These are phyloP conservation scores for Clavulina sp. DNA, from an alignment of 768 basidiomycete genomes.

Conservation along the genomic window DNA sequence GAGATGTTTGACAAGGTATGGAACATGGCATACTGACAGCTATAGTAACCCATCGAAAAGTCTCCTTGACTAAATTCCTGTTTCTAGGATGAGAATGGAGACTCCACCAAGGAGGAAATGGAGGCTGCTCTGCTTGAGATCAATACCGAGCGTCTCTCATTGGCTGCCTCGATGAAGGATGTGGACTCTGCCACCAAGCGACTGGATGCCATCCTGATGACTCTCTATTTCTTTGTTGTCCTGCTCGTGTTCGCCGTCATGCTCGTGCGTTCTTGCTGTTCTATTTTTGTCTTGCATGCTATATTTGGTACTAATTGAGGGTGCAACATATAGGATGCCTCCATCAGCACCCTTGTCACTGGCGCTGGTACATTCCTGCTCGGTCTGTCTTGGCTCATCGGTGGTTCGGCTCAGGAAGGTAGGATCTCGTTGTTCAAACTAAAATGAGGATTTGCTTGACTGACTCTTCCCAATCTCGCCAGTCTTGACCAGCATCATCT, in stretches of 20 bases:
- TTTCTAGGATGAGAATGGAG: slow-evolving; percentile 30
- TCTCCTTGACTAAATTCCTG: too few relatives aligned
- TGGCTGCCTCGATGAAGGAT: slow-evolving; percentile 77
- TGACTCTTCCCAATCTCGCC: slow-evolving; percentile 33
- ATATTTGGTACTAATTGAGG: slow-evolving; percentile 8
- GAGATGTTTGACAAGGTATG: slow-evolving; percentile 26
- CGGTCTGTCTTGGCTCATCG: slow-evolving; percentile 73
- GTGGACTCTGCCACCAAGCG: slow-evolving; percentile 78
- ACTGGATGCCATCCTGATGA: slow-evolving; percentile 76
- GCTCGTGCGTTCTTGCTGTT: slow-evolving; percentile 30
- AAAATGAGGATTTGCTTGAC: neutral
- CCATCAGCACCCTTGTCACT: slow-evolving; percentile 55
- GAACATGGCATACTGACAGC: too few relatives aligned
- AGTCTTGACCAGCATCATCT: slow-evolving; percentile 72
- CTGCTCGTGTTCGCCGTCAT: slow-evolving; percentile 71
- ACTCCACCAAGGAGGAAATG: slow-evolving; percentile 17
- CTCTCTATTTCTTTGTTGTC: slow-evolving; percentile 51
- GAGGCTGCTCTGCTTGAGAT: slow-evolving; percentile 27
- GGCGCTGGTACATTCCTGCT: slow-evolving; percentile 51
- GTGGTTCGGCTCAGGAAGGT: slow-evolving; percentile 22
- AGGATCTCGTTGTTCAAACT: too few relatives aligned
- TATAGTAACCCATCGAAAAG: too few relatives aligned
- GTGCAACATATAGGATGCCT: slow-evolving; percentile 35
- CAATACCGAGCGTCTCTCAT: slow-evolving; percentile 69
- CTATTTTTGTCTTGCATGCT: neutral